Conservation (phyloP, 73 alveolate species). For the Diophrys appendiculata region DNA sequence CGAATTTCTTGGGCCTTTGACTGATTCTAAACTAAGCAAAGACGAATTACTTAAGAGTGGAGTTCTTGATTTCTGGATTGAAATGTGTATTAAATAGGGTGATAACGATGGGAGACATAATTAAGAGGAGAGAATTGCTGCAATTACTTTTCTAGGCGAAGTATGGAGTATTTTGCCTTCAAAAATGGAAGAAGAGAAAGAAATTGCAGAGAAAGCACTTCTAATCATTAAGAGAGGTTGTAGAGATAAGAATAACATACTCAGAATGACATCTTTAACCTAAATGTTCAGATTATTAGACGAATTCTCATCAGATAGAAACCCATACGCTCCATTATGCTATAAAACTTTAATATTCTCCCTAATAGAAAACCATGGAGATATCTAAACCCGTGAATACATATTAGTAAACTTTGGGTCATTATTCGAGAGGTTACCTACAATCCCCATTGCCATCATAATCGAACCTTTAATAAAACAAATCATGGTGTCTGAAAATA, state of each 20-base stretch:
- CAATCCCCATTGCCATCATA: slow-evolving; percentile 94
- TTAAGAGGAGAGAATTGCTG: slow-evolving; percentile 73
- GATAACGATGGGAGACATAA: slow-evolving; percentile 61
- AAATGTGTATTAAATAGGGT: slow-evolving; percentile 63
- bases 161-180: slow-evolving; percentile 69
- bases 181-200: slow-evolving; percentile 69
- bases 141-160: slow-evolving; percentile 73
- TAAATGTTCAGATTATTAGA: slow-evolving; percentile 70
- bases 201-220: slow-evolving; percentile 46
- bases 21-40: slow-evolving; percentile 33
- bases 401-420: slow-evolving; percentile 82
- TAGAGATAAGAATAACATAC: slow-evolving; percentile 67
- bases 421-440: slow-evolving; percentile 71
- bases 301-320: slow-evolving; percentile 84
- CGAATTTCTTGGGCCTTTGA: slow-evolving; percentile 51
- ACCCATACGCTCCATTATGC: slow-evolving; percentile 91
- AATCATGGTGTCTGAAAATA: slow-evolving; percentile 51
- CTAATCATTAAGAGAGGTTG: slow-evolving; percentile 60
- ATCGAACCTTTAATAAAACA: slow-evolving; percentile 93
- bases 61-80: slow-evolving; percentile 76
- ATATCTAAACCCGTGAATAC: slow-evolving; percentile 84
- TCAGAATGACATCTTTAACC: slow-evolving; percentile 51
- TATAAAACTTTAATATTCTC: slow-evolving; percentile 89
- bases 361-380: slow-evolving; percentile 92
- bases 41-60: slow-evolving; percentile 69